Conservation (phyloP, 2,329 filamentous ascomycete species). For the Colletotrichum gloeosporioides region DNA sequence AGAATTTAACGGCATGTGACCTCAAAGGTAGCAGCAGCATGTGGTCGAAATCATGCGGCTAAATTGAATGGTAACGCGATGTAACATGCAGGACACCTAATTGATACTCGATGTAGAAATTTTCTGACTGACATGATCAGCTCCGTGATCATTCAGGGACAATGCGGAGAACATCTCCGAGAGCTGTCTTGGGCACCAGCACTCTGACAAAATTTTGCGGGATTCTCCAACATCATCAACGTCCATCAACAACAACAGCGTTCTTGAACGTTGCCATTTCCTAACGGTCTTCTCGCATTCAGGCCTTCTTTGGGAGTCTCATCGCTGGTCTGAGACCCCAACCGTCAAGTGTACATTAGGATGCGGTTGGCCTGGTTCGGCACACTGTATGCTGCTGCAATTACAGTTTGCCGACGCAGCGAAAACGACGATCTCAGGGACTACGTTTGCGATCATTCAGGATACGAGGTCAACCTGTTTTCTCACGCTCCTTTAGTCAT, state of each 20-base stretch:
- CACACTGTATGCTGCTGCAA: neutral
- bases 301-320: neutral
- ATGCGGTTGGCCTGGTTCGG: neutral
- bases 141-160: neutral
- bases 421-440: conserved; percentile 4
- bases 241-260: neutral
- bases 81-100: neutral
- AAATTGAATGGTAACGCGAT: neutral
- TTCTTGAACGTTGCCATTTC: neutral
- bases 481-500: conserved; percentile 43
- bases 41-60: neutral
- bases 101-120: neutral
- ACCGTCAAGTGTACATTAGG: neutral
- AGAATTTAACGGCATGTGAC: neutral
- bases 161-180: neutral
- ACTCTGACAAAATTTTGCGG: neutral
- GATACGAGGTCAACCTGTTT: conserved; percentile 35
- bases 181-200: neutral
- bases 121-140: neutral
- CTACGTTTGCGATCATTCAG: conserved; percentile 33
- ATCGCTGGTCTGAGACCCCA: neutral
- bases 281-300: neutral
- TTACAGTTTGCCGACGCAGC: neutral
- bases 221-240: neutral
- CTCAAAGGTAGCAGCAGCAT: neutral